These are phyloP conservation scores for Solanum pimpinellifolium DNA, from an alignment of 257 asterid species.

Conservation along the genomic window DNA sequence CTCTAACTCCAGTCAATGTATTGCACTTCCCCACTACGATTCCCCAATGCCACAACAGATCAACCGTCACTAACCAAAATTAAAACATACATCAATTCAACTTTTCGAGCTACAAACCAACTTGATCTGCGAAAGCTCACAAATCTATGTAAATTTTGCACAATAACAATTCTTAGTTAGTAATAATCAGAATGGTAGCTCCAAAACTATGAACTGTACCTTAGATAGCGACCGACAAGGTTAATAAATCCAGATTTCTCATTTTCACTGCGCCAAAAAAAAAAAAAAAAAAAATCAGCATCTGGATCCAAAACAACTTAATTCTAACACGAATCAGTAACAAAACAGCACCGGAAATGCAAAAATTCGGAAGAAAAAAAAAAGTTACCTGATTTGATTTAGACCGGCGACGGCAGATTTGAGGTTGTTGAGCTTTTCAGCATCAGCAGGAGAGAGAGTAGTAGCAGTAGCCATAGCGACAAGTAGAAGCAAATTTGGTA, in stretches of 20 bases:
- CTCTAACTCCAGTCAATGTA: conserved; percentile 25
- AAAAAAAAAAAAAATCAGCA: background rate
- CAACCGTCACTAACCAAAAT: background rate
- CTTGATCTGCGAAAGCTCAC: background rate
- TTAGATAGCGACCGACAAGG: conserved; percentile 65
- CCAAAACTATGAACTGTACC: conserved; percentile 24
- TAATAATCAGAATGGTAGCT: background rate
- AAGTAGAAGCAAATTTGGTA: no score
- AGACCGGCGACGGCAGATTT: conserved; percentile 54
- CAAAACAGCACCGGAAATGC: background rate
- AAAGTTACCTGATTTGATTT: conserved; percentile 46
- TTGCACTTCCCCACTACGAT: conserved; percentile 19
- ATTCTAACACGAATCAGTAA: background rate
- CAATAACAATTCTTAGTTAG: background rate
- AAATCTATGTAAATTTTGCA: background rate
- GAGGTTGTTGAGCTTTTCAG: conserved; percentile 57
- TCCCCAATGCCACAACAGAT: background rate
- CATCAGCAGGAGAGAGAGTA: conserved; percentile 35
- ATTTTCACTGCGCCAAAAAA: conserved; percentile 32
- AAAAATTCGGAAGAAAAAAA: background rate
- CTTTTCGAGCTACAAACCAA: background rate
- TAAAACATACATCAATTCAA: background rate
- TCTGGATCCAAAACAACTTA: background rate
- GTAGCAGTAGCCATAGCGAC: conserved; percentile 31
- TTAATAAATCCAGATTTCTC: conserved; percentile 22